A percentile compares a stretch with the other conserved stretches of the same genome.
phyloP scores from a whole-genome alignment of 805 yeast genomes.

The Starmerella bombicola region DNA sequence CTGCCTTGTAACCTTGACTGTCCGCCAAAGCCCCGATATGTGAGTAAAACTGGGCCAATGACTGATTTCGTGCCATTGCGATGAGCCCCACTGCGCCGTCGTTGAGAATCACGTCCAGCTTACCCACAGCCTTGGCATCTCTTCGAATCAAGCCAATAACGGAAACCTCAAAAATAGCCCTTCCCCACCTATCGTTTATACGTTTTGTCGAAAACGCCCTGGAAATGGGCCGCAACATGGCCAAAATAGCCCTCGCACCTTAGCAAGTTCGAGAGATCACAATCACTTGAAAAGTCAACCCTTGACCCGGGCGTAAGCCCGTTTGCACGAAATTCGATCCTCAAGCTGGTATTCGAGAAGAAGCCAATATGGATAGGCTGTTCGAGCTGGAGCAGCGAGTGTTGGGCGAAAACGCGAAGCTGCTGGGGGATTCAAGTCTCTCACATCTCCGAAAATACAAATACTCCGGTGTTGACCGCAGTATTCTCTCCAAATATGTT shows the following conservation, averaged over 20 bases:
- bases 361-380: constrained; percentile 17
- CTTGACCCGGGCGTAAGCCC: too few species aligned
- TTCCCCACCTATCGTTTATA: neutral
- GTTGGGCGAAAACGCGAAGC: constrained; percentile 19
- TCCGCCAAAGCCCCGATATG: constrained; percentile 4
- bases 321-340: too few species aligned
- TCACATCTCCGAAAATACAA: constrained; percentile 22
- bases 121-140: neutral
- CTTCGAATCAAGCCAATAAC: neutral
- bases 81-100: neutral
- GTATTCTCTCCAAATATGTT: constrained; percentile 60
- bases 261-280: too few species aligned
- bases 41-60: neutral
- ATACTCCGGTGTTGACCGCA: constrained; percentile 53
- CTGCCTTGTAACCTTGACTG: neutral
- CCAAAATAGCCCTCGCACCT: too few species aligned
- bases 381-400: constrained; percentile 24
- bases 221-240: too few species aligned
- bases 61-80: neutral
- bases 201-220: too few species aligned
- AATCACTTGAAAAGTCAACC: too few species aligned
- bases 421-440: constrained; percentile 21
- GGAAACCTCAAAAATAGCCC: neutral
- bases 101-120: neutral
- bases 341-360: too few species aligned